phyloP scores from a whole-genome alignment of 257 asterid genomes.

The Craterostigma plantagineum region DNA sequence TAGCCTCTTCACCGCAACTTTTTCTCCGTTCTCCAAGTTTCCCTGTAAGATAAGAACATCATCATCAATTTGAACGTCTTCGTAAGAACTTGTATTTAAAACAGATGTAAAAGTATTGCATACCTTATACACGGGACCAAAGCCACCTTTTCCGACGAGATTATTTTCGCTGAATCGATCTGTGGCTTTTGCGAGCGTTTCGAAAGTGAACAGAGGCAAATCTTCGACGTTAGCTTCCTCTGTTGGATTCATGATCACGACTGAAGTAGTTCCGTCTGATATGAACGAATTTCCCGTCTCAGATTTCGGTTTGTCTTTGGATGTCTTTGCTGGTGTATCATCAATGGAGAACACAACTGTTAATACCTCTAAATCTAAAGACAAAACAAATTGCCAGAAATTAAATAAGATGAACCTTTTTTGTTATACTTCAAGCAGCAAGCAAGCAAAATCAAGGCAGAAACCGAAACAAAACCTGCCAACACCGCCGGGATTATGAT shows the following conservation, averaged over 20 bases:
- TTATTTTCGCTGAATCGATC: conserved; percentile 11
- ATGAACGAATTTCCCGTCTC: background rate
- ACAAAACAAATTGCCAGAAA: too few relatives aligned
- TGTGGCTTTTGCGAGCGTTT: conserved; percentile 17
- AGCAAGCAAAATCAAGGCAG: conserved; percentile 11
- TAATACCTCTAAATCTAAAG: background rate
- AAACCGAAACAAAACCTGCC: conserved; percentile 14
- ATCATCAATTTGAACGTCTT: background rate
- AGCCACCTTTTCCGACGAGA: conserved; percentile 29
- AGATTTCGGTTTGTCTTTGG: too few relatives aligned
- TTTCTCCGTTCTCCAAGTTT: conserved; percentile 12
- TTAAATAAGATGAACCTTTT: conserved; percentile 15
- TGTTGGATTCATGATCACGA: conserved; percentile 7
- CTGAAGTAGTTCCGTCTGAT: conserved; percentile 1
- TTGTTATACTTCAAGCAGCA: conserved; percentile 22
- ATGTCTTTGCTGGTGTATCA: conserved; percentile 4
- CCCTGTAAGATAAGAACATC: conserved; percentile 15
- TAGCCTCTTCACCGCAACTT: conserved; percentile 29
- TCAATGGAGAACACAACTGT: background rate
- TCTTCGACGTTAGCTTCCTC: conserved; percentile 16
- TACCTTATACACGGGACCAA: conserved; percentile 27
- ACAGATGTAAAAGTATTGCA: background rate
- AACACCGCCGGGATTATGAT: conserved; percentile 20
- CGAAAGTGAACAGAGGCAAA: conserved; percentile 17
- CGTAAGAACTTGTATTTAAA: background rate